Percentiles rank a stretch among this genome's conserved stretches.
These are phyloP conservation scores for Cladophialophora yegresii DNA, from an alignment of 2,329 filamentous ascomycete species.

Conservation along the genomic window DNA sequence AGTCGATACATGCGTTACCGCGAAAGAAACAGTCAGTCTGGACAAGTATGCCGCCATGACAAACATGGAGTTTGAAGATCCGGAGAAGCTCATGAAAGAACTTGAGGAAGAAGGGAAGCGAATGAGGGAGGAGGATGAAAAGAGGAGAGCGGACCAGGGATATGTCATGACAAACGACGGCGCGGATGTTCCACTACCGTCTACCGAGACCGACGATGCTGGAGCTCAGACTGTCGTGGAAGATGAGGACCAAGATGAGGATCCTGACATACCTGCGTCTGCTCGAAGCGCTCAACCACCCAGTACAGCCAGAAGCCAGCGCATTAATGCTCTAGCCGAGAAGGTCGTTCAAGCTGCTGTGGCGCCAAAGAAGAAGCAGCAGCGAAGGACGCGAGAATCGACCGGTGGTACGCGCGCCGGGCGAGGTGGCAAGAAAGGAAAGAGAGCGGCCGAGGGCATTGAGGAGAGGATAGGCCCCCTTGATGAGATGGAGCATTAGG, in stretches of 20 bases:
- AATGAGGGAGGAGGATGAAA: conserved; percentile 46
- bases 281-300: not conserved
- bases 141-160: conserved; percentile 33
- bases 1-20: conserved; percentile 55
- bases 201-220: conserved; percentile 41
- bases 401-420: conserved; percentile 19
- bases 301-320: conserved; percentile 9
- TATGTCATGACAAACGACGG: conserved; percentile 30
- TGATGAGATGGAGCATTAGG: conserved; percentile 25
- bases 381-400: conserved; percentile 20
- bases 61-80: conserved; percentile 48
- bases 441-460: conserved; percentile 30
- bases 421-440: conserved; percentile 25
- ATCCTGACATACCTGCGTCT: not conserved
- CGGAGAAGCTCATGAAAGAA: conserved; percentile 51
- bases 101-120: conserved; percentile 49
- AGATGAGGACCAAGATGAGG: conserved; percentile 4
- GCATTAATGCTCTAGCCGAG: conserved; percentile 22
- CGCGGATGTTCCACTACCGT: conserved; percentile 38
- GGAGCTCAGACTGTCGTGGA: conserved; percentile 3
- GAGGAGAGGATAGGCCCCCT: conserved; percentile 33
- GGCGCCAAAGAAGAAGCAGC: conserved; percentile 24
- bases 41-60: conserved; percentile 51
- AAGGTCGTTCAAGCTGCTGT: conserved; percentile 17
- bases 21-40: conserved; percentile 48